A percentile compares a stretch with the other conserved stretches of the same genome.
Conservation (phyloP, 75 land plant genomes). For the Larix kaempferi region DNA sequence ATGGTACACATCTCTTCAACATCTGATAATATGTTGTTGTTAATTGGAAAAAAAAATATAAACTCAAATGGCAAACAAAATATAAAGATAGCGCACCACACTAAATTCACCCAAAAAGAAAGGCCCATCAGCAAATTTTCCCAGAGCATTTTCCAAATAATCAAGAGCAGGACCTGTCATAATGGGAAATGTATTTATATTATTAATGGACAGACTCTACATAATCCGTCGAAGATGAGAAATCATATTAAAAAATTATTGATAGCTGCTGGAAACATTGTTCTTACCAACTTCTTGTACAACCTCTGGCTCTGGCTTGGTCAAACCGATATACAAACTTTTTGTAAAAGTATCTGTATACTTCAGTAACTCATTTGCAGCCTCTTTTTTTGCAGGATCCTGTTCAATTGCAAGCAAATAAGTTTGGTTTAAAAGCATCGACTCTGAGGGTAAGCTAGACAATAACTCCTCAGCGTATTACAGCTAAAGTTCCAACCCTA, state of each 20-base stretch:
- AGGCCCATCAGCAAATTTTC: slow-evolving; percentile 3
- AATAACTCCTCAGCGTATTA: no score
- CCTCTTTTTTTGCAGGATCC: slow-evolving; percentile 18
- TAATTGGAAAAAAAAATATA: background rate
- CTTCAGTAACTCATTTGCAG: slow-evolving; percentile 22
- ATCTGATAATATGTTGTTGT: no score
- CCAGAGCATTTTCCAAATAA: slow-evolving; percentile 12
- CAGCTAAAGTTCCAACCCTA: background rate
- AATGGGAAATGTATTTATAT: background rate
- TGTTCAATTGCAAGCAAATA: background rate
- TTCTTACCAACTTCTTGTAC: slow-evolving; percentile 1
- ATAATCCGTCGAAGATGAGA: background rate
- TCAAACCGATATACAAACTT: background rate
- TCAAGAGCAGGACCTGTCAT: slow-evolving; percentile 1
- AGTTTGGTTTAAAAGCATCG: background rate
- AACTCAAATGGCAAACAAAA: background rate
- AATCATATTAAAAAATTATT: background rate
- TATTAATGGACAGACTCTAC: background rate
- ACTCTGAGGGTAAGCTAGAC: background rate
- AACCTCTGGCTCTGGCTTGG: background rate
- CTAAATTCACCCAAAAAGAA: slow-evolving; percentile 9
- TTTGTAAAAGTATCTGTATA: slow-evolving; percentile 21
- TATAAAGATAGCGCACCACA: background rate
- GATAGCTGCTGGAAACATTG: background rate
- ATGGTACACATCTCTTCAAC: background rate